A percentile compares a stretch with the other conserved stretches of the same genome.
phyloP scores from a whole-genome alignment of 139 green algal genomes.

The Tetraselmis chui region DNA sequence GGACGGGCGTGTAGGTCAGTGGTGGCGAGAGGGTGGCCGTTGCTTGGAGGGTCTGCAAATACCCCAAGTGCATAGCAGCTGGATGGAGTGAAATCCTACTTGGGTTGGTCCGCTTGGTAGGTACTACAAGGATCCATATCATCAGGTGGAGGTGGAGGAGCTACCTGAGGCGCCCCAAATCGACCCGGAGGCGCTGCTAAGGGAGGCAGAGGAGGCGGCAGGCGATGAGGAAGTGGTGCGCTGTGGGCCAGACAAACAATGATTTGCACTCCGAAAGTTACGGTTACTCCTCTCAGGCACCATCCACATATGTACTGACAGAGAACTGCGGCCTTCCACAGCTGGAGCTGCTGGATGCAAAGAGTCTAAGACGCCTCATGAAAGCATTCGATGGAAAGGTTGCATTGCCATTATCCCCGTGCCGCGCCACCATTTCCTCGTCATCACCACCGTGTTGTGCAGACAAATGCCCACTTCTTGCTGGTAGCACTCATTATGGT shows the following conservation, averaged over 20 bases:
- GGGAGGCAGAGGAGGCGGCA: conserved; percentile 64
- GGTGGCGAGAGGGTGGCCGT: too few species aligned
- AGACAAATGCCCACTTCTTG: conserved; percentile 1
- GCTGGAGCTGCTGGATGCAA: conserved; percentile 58
- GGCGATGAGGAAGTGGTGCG: conserved; percentile 32
- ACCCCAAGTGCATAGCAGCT: too few species aligned
- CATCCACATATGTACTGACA: too few species aligned
- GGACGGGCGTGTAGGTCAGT: too few species aligned
- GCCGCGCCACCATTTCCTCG: background rate
- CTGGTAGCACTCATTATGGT: conserved; percentile 1
- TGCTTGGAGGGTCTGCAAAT: too few species aligned
- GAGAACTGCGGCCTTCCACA: too few species aligned
- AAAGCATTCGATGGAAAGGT: conserved; percentile 64
- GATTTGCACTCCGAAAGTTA: too few species aligned
- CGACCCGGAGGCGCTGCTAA: conserved; percentile 59
- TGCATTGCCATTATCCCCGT: background rate
- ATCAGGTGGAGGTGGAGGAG: background rate
- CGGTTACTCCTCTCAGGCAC: too few species aligned
- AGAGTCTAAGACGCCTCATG: conserved; percentile 55
- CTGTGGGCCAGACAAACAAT: too few species aligned
- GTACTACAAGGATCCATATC: background rate
- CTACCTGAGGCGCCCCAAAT: conserved; percentile 8
- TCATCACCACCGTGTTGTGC: background rate
- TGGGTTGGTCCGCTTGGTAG: background rate
- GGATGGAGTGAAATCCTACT: too few species aligned